These are phyloP conservation scores for Trichomonascaceae sp. DNA, from an alignment of 1,139 yeast species.

Conservation along the genomic window DNA sequence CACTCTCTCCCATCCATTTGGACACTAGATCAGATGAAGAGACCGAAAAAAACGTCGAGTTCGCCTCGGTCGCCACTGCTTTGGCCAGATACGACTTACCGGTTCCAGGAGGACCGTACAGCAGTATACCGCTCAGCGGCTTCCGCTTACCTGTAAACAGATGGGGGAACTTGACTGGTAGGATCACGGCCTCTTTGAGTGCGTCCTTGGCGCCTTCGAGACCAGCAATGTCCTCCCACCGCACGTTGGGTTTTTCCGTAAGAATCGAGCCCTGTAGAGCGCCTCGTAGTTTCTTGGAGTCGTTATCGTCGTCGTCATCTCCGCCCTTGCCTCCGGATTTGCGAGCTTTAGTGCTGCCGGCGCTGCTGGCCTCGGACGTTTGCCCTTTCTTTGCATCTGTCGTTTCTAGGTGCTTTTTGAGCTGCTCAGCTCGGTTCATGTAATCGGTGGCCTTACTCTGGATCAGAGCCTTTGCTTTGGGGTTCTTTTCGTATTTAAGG, in stretches of 20 bases:
- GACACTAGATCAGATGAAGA: constrained; percentile 90
- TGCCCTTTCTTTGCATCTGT: constrained; percentile 29
- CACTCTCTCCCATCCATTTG: constrained; percentile 99
- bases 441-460: constrained; percentile 86
- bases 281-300: constrained; percentile 76
- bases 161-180: constrained; percentile 92
- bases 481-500: constrained; percentile 87
- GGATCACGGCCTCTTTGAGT: constrained; percentile 88
- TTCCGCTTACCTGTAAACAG: constrained; percentile 86
- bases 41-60: constrained; percentile 89
- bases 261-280: constrained; percentile 89
- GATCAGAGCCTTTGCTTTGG: constrained; percentile 76
- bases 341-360: constrained; percentile 47
- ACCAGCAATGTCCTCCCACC: constrained; percentile 96
- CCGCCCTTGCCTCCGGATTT: constrained; percentile 28
- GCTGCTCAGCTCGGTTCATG: constrained; percentile 82
- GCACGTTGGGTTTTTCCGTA: constrained; percentile 83
- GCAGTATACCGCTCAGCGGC: constrained; percentile 81
- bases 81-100: constrained; percentile 95
- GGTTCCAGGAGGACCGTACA: constrained; percentile 98
- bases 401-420: constrained; percentile 79
- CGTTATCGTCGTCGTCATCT: constrained; percentile 57
- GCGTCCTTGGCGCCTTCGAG: constrained; percentile 93
- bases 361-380: constrained; percentile 36
- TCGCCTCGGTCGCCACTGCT: constrained; percentile 98